Conservation (phyloP, 2,329 filamentous ascomycete genomes). For the Fusarium solani-melongenae region DNA sequence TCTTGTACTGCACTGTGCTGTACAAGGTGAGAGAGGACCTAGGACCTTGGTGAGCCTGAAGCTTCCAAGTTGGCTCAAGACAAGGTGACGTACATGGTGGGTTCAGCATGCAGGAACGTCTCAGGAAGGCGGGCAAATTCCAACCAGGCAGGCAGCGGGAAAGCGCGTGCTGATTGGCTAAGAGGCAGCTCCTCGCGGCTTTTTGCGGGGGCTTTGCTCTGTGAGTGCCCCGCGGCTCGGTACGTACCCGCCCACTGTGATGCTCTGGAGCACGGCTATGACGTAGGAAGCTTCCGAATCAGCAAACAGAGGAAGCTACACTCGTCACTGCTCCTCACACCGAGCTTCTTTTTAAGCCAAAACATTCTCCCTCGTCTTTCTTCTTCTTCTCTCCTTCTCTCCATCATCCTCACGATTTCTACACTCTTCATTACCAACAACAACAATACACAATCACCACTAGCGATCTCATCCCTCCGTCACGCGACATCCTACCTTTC, state of each 20-base stretch:
- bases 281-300: slow-evolving; percentile 39
- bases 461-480: neutral
- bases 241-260: slow-evolving; percentile 30
- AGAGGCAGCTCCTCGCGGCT: neutral
- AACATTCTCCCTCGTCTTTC: slow-evolving; percentile 12
- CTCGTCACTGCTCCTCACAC: slow-evolving; percentile 31
- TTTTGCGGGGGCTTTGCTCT: slow-evolving; percentile 8
- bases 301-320: slow-evolving; percentile 33
- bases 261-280: slow-evolving; percentile 34
- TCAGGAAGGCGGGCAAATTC: slow-evolving; percentile 23
- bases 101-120: slow-evolving; percentile 41
- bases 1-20: neutral
- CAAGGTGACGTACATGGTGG: slow-evolving; percentile 41
- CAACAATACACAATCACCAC: slow-evolving; percentile 8
- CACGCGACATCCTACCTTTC: slow-evolving; percentile 17
- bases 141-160: slow-evolving; percentile 22
- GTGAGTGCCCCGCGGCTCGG: slow-evolving; percentile 22
- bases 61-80: slow-evolving; percentile 3
- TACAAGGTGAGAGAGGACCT: neutral
- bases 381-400: slow-evolving; percentile 20
- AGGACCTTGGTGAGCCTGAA: neutral
- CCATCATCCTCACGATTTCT: slow-evolving; percentile 28
- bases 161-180: slow-evolving; percentile 15
- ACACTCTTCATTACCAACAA: slow-evolving; percentile 9
- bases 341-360: slow-evolving; percentile 42